These are phyloP conservation scores for Penicillium corylophilum DNA, from an alignment of 2,329 filamentous ascomycete genomes.

Conservation along the genomic window DNA sequence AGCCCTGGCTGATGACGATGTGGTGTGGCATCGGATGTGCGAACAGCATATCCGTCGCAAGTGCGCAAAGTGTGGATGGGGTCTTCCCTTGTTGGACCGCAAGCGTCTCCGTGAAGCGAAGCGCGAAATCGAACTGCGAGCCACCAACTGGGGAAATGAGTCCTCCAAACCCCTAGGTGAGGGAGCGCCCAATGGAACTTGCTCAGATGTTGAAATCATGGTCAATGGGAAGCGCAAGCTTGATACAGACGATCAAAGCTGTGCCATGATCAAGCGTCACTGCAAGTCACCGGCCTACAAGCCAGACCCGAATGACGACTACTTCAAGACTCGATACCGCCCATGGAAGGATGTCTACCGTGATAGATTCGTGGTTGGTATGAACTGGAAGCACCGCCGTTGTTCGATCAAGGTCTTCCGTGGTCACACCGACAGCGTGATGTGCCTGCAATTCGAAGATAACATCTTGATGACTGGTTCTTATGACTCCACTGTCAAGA, in stretches of 20 bases:
- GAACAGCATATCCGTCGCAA: slow-evolving; percentile 94
- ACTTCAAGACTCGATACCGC: slow-evolving; percentile 54
- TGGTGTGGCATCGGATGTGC: slow-evolving; percentile 98
- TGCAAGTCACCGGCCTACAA: slow-evolving; percentile 26
- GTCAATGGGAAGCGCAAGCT: slow-evolving; percentile 29
- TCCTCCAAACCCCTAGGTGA: slow-evolving; percentile 44
- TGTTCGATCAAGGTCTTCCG: slow-evolving; percentile 81
- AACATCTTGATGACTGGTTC: slow-evolving; percentile 90
- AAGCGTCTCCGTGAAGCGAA: slow-evolving; percentile 86
- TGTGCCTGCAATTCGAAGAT: slow-evolving; percentile 78
- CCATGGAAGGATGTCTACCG: slow-evolving; percentile 98
- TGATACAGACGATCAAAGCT: slow-evolving; percentile 28
- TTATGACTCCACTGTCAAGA: slow-evolving; percentile 91
- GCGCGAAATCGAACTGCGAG: slow-evolving; percentile 73
- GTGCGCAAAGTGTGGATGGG: slow-evolving; percentile 94
- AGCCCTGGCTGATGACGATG: slow-evolving; percentile 88
- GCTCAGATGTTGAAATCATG: slow-evolving; percentile 15
- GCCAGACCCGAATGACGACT: slow-evolving; percentile 43
- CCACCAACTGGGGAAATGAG: slow-evolving; percentile 59
- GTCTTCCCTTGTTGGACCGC: slow-evolving; percentile 81
- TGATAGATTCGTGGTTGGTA: slow-evolving; percentile 91
- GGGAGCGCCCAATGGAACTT: slow-evolving; percentile 16
- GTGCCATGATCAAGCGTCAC: slow-evolving; percentile 32
- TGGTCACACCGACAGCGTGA: slow-evolving; percentile 85
- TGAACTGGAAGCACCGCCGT: slow-evolving; percentile 94